phyloP scores from a whole-genome alignment of 768 basidiomycete species.

The Asterophora lycoperdoides region DNA sequence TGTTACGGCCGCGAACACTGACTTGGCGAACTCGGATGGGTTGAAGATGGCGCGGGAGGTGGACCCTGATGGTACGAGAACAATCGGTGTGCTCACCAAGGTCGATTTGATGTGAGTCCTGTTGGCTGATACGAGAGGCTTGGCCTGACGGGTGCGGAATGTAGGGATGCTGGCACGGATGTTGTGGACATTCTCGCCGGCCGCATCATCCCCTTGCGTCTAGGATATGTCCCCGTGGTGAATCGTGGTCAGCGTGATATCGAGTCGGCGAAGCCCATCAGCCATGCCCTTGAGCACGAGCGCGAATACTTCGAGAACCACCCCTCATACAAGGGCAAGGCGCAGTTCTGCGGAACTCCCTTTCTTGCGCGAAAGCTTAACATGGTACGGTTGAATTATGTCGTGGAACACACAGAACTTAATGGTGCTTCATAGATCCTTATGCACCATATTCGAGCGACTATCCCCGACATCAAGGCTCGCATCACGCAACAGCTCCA shows the following conservation, averaged over 20 bases:
- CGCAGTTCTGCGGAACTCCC: slow-evolving; percentile 96
- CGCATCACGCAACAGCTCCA: slow-evolving; percentile 88
- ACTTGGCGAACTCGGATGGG: slow-evolving; percentile 98
- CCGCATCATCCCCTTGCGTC: slow-evolving; percentile 89
- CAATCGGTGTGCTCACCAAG: slow-evolving; percentile 98
- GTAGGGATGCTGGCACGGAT: slow-evolving; percentile 96
- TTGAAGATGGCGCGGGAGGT: slow-evolving; percentile 94
- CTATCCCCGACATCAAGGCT: slow-evolving; percentile 97
- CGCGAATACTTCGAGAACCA: slow-evolving; percentile 94
- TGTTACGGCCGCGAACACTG: slow-evolving; percentile 92
- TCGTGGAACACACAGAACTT: background rate
- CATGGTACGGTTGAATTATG: slow-evolving; percentile 51
- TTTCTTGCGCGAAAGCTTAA: slow-evolving; percentile 94
- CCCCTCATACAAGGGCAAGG: slow-evolving; percentile 86
- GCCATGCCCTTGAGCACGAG: slow-evolving; percentile 82
- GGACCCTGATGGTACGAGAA: slow-evolving; percentile 93
- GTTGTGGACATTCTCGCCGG: slow-evolving; percentile 99
- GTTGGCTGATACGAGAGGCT: background rate
- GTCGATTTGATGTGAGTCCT: slow-evolving; percentile 89
- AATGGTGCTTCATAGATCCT: slow-evolving; percentile 60
- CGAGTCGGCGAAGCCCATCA: slow-evolving; percentile 82
- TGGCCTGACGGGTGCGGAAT: slow-evolving; percentile 8
- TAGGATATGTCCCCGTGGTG: slow-evolving; percentile 98
- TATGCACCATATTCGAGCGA: slow-evolving; percentile 98
- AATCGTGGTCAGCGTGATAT: slow-evolving; percentile 98